phyloP scores from a whole-genome alignment of 441 rosid species.

The Arabidopsis lyrata region DNA sequence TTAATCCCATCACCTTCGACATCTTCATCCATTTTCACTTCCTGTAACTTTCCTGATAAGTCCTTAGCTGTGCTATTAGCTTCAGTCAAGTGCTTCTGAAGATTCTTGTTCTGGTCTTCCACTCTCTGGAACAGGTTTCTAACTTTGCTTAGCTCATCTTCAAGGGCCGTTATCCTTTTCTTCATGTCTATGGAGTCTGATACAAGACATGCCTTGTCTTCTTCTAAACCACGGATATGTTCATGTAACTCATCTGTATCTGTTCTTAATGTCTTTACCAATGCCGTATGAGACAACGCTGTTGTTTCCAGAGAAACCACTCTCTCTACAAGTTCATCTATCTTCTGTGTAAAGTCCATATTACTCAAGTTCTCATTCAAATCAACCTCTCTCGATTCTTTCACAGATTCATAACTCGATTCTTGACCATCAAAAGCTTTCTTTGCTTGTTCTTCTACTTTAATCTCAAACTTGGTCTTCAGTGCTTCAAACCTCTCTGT shows the following conservation, averaged over 20 bases:
- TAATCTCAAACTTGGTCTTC: constrained; percentile 38
- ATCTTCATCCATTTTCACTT: constrained; percentile 54
- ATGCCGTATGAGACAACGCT: constrained; percentile 64
- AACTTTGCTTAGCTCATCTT: constrained; percentile 64
- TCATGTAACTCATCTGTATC: constrained; percentile 63
- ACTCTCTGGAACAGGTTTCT: constrained; percentile 56
- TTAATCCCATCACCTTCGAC: constrained; percentile 32
- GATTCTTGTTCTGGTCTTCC: constrained; percentile 53
- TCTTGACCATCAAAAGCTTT: constrained; percentile 10
- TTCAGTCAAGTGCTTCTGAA: constrained; percentile 56
- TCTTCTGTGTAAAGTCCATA: constrained; percentile 59
- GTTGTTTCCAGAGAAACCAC: constrained; percentile 63
- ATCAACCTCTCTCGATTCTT: constrained; percentile 40
- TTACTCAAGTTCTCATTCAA: constrained; percentile 36
- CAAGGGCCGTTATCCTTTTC: constrained; percentile 56
- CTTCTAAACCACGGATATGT: constrained; percentile 62
- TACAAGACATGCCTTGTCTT: constrained; percentile 61
- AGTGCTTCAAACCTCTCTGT: constrained; percentile 53
- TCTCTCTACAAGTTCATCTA: constrained; percentile 76
- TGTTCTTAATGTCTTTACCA: constrained; percentile 58
- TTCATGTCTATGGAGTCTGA: constrained; percentile 52
- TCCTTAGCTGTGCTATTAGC: constrained; percentile 58
- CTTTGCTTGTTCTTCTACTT: constrained; percentile 16
- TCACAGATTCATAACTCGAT: constrained; percentile 34
- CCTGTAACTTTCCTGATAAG: constrained; percentile 59